Evolutionary conservation across 176 grass and related monocot genomes (phyloP).

Genomic region (Raddia guianensis): DNA sequence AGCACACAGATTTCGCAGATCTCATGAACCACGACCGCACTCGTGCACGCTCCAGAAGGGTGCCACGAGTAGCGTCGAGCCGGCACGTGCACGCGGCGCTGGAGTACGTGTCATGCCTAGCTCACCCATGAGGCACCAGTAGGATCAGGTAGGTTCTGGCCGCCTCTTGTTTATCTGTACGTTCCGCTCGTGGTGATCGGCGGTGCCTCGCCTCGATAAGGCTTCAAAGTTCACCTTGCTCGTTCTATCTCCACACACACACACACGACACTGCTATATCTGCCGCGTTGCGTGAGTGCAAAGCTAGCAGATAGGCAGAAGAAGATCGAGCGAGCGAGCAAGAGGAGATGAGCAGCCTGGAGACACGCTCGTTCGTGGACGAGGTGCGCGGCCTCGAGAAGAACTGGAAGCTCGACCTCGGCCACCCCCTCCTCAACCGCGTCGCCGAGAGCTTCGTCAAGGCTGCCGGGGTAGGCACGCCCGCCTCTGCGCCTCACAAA

Average conservation of each 20-base stretch:
- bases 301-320: conserved; percentile 5
- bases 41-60: conserved; percentile 38
- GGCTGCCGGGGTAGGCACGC: conserved; percentile 68
- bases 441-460: conserved; percentile 87
- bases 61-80: conserved; percentile 29
- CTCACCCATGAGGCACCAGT: background rate
- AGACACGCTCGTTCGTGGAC: conserved; percentile 63
- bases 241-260: background rate
- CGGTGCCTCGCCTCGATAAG: background rate
- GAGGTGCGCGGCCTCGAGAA: conserved; percentile 63
- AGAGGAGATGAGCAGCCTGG: conserved; percentile 43
- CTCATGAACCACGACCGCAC: background rate
- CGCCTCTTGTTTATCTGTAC: background rate
- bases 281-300: background rate
- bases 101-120: conserved; percentile 34
- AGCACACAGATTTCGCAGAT: background rate
- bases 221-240: background rate
- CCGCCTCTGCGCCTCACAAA: background rate
- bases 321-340: background rate
- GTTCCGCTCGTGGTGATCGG: background rate
- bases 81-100: conserved; percentile 24
- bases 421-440: conserved; percentile 79
- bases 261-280: background rate
- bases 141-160: background rate
- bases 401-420: conserved; percentile 73